phyloP scores from a whole-genome alignment of 257 asterid species.

The Capsicum rhomboideum region DNA sequence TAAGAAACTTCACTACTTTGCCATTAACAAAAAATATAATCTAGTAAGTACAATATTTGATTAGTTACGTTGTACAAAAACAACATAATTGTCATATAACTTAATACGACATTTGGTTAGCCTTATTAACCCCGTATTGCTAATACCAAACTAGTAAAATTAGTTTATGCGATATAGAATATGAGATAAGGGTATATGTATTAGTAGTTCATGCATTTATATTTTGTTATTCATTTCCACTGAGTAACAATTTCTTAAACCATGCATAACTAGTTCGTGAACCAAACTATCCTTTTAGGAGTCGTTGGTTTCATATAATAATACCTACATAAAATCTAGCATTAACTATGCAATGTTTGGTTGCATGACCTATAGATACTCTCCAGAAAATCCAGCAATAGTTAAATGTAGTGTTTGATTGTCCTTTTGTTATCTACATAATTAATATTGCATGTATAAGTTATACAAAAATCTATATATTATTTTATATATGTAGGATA shows the following conservation, averaged over 20 bases:
- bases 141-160: not conserved
- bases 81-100: not conserved
- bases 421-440: not conserved
- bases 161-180: not conserved
- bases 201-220: not conserved
- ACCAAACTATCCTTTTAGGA: not conserved
- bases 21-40: not conserved
- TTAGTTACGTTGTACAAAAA: not conserved
- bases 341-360: not conserved
- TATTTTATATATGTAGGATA: no score
- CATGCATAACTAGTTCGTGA: not conserved
- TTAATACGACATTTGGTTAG: not conserved
- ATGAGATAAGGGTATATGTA: not conserved
- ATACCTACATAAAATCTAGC: not conserved
- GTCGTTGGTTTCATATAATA: not conserved
- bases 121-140: not conserved
- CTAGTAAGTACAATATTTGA: no score
- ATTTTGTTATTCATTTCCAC: not conserved
- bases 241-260: not conserved
- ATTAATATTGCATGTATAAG: not conserved
- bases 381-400: no score
- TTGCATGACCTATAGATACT: no score
- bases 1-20: conserved; percentile 22
- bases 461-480: no score
- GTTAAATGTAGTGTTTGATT: no score